Evolutionary conservation across 1,284 basidiomycete species (phyloP).

Genomic region (Ceratobasidium sp.): DNA sequence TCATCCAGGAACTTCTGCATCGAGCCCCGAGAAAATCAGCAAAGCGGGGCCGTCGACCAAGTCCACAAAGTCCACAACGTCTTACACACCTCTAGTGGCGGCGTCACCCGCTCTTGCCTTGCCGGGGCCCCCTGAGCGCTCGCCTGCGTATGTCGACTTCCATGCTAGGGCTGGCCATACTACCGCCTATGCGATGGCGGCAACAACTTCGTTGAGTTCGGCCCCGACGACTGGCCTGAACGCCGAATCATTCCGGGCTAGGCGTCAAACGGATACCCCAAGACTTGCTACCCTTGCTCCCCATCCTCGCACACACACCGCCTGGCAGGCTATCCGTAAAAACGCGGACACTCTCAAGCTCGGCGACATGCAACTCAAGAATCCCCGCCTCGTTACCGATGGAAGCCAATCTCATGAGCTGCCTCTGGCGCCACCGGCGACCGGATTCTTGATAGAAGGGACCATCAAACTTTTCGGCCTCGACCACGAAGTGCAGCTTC

Average conservation of each 20-base stretch:
- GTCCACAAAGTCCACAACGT: no score
- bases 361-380: not conserved
- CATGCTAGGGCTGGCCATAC: no score
- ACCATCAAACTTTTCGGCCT: not conserved
- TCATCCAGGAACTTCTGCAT: not conserved
- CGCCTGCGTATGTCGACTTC: no score
- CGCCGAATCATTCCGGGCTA: no score
- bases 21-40: not conserved
- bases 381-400: not conserved
- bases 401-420: not conserved
- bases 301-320: not conserved
- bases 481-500: not conserved
- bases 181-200: no score
- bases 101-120: no score
- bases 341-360: no score
- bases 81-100: no score
- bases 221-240: no score
- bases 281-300: not conserved
- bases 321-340: not conserved
- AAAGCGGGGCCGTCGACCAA: not conserved
- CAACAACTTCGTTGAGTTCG: no score
- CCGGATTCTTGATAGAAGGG: not conserved
- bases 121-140: no score
- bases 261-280: no score
- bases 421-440: not conserved